Evolutionary conservation across 106 monocot species (phyloP), one percentile per base, ranked within the genome.

Genomic region (Triglochin maritima): DNA sequence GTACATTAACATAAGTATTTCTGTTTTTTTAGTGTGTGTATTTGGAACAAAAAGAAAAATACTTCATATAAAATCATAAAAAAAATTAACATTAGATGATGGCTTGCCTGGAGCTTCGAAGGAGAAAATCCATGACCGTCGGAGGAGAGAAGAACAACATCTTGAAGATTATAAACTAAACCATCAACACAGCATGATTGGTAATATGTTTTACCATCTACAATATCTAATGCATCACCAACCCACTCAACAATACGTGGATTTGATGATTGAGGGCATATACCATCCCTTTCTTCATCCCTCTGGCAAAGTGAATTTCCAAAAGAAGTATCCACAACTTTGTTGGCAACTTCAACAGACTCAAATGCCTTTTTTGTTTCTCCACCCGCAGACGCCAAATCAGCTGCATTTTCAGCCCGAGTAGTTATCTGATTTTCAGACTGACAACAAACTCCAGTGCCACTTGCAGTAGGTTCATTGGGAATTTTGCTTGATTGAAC

Each of bases 141-240:
- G 10, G 73, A 54, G 70, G 73, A 42, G 69, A 82, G 52, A 60
- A 88, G 58, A 72, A 82, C 71, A 73, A 80, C 66, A 76, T 80
- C 84, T 70, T 89, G 74, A 59, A 90, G 72, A 49, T 79, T 84
- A 62, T 81, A 67, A 47, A 61, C 5, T 17, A 62, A 48, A 50
- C 67, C 75, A 79, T 86, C 78, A 66, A 90, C 48, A 15, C 63
- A 44, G 72, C 86, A 86, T 55, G 90, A 81, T 10, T 73, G 71
- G 59, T 86, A 86, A 68, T 83, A 84, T 56, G 75, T 69, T 74
- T 76, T 90, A 16, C 59, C 70, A 2, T 81, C 84, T 14, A 62
- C 46, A 62, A 52, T 69, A 69, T 82, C 52, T 43, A 86, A 59
- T 65, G 49, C 54, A 13, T 81, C 66, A 56, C 81, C 79, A 66